Percentiles rank a stretch among this genome's conserved stretches.
phyloP scores from a whole-genome alignment of 2,329 filamentous ascomycete genomes.

The Colletotrichum cereale region DNA sequence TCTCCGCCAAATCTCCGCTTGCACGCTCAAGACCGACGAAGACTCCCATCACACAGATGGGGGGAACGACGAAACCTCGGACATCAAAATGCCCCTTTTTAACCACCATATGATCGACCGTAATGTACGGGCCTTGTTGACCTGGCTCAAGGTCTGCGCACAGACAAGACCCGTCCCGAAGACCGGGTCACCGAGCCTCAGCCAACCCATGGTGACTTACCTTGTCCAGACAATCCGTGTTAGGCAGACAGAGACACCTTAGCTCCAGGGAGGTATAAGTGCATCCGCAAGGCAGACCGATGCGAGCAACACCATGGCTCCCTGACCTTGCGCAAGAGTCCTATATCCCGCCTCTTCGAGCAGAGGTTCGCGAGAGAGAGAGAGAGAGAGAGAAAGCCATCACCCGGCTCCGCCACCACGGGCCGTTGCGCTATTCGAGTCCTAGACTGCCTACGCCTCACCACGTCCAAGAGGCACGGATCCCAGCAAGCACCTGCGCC shows the following conservation, averaged over 20 bases:
- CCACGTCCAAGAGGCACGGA: background rate
- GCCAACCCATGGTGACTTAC: background rate
- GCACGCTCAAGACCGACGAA: background rate
- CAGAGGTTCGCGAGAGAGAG: background rate
- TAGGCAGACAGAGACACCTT: background rate
- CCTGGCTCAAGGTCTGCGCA: background rate
- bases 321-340: conserved; percentile 27
- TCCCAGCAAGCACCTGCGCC: background rate
- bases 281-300: background rate
- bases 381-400: background rate
- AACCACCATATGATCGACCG: no score
- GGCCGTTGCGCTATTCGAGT: conserved; percentile 7
- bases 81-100: background rate
- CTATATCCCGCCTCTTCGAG: background rate
- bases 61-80: background rate
- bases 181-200: background rate
- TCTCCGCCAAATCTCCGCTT: background rate
- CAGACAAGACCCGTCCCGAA: background rate
- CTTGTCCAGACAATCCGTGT: background rate
- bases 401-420: conserved; percentile 21
- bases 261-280: background rate
- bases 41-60: background rate
- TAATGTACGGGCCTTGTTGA: background rate
- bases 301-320: background rate
- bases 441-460: conserved; percentile 6